These are phyloP conservation scores for Neurospora sp. DNA, from an alignment of 495 filamentous ascomycete genomes.

Conservation along the genomic window DNA sequence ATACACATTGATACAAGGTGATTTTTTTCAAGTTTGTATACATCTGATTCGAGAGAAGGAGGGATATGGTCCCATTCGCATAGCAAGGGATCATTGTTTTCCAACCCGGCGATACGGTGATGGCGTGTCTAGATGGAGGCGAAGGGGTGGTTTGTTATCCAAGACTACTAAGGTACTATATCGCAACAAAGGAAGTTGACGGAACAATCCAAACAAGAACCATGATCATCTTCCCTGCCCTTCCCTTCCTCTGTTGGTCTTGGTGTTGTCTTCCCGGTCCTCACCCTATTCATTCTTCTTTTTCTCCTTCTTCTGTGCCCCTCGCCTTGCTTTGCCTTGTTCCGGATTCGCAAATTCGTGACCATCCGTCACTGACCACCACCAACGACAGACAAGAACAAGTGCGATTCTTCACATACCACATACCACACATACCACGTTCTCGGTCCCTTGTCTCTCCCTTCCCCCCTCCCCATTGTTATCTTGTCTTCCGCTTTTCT, in stretches of 20 bases:
- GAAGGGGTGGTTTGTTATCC: too few relatives aligned
- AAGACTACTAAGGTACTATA: background rate
- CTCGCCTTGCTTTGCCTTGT: background rate
- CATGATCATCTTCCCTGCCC: background rate
- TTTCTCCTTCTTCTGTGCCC: background rate
- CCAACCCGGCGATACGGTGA: background rate
- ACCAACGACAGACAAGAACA: background rate
- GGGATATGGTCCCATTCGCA: background rate
- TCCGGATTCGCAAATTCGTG: background rate
- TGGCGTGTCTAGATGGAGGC: background rate
- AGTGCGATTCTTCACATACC: background rate
- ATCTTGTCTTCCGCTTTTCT: background rate
- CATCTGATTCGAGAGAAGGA: background rate
- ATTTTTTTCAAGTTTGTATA: background rate
- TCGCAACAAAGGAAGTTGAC: background rate
- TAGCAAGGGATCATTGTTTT: background rate
- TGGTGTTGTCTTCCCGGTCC: background rate
- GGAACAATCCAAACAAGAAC: background rate
- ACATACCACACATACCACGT: background rate
- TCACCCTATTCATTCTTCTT: background rate
- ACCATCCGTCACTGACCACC: background rate
- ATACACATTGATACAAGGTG: background rate
- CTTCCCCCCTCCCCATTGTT: conserved; percentile 5
- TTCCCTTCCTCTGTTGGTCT: background rate
- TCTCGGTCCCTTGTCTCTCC: background rate